Conservation (phyloP, 1,139 yeast species). For the Pichia sp. region DNA sequence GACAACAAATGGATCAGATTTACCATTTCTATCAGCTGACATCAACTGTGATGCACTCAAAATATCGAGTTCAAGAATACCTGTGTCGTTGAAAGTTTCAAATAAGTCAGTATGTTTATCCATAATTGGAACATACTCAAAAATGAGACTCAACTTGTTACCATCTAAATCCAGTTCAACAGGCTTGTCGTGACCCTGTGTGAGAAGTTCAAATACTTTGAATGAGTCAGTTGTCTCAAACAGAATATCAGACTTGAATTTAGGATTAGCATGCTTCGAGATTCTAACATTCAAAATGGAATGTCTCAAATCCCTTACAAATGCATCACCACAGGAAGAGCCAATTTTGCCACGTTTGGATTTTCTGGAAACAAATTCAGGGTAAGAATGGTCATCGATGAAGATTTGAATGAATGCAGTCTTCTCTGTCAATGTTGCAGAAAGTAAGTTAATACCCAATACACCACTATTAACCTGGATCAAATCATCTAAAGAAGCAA, state of each 20-base stretch:
- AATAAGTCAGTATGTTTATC: slow-evolving; percentile 16
- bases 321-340: slow-evolving; percentile 47
- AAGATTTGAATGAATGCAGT: slow-evolving; percentile 45
- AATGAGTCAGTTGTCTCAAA: slow-evolving; percentile 40
- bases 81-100: slow-evolving; percentile 65
- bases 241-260: slow-evolving; percentile 40
- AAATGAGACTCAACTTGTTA: slow-evolving; percentile 38
- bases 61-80: slow-evolving; percentile 48
- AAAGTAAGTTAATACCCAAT: slow-evolving; percentile 43
- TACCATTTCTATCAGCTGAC: slow-evolving; percentile 64
- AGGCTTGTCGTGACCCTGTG: slow-evolving; percentile 41
- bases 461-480: slow-evolving; percentile 55
- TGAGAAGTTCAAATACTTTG: slow-evolving; percentile 47
- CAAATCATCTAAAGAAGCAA: slow-evolving; percentile 45
- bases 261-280: slow-evolving; percentile 43
- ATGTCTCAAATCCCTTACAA: slow-evolving; percentile 62
- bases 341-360: slow-evolving; percentile 35
- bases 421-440: slow-evolving; percentile 45
- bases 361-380: slow-evolving; percentile 48
- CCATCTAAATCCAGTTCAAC: slow-evolving; percentile 38
- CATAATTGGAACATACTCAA: slow-evolving; percentile 56
- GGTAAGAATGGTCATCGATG: slow-evolving; percentile 57
- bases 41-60: slow-evolving; percentile 45
- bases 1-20: slow-evolving; percentile 61
- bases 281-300: slow-evolving; percentile 51